These are phyloP conservation scores for Pyricularia grisea DNA, from an alignment of 2,329 filamentous ascomycete genomes.

Conservation along the genomic window DNA sequence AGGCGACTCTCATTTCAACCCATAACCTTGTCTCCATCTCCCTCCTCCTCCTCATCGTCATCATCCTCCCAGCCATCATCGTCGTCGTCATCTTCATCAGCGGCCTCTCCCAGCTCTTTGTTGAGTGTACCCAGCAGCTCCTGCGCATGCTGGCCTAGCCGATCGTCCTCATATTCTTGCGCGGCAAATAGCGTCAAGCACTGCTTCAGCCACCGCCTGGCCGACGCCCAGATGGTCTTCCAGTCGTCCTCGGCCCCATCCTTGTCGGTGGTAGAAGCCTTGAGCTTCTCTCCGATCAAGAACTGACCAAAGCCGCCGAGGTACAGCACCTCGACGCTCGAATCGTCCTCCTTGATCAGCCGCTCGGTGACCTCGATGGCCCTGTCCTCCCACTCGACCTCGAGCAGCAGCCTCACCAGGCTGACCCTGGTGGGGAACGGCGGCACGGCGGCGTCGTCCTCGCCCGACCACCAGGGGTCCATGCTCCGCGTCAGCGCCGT, in stretches of 20 bases:
- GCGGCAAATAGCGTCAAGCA: conserved; percentile 69
- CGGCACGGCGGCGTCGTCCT: conserved; percentile 63
- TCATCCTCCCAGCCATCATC: conserved; percentile 39
- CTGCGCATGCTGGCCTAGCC: conserved; percentile 63
- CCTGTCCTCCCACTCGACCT: conserved; percentile 76
- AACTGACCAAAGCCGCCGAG: conserved; percentile 90
- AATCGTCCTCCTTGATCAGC: conserved; percentile 79
- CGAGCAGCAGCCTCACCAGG: conserved; percentile 77
- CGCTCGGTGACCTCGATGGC: conserved; percentile 79
- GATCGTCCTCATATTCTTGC: conserved; percentile 79
- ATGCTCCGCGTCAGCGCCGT: conserved; percentile 72
- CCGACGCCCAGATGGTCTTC: conserved; percentile 58
- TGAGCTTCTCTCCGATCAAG: conserved; percentile 63
- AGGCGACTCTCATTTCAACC: not conserved
- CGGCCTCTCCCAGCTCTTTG: conserved; percentile 52
- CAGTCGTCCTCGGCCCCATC: conserved; percentile 32
- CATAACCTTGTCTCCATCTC: conserved; percentile 42
- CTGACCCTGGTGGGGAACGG: conserved; percentile 81
- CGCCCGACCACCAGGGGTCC: conserved; percentile 55
- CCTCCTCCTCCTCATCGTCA: conserved; percentile 38
- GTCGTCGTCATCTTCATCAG: conserved; percentile 43
- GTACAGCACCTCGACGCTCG: conserved; percentile 95
- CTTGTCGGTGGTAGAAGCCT: conserved; percentile 23
- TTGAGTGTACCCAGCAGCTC: conserved; percentile 60
- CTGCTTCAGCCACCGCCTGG: conserved; percentile 74